Evolutionary conservation across 73 alveolate species (phyloP), one percentile per base, ranked within the genome.

Genomic region (Symbiodinium pilosum): DNA sequence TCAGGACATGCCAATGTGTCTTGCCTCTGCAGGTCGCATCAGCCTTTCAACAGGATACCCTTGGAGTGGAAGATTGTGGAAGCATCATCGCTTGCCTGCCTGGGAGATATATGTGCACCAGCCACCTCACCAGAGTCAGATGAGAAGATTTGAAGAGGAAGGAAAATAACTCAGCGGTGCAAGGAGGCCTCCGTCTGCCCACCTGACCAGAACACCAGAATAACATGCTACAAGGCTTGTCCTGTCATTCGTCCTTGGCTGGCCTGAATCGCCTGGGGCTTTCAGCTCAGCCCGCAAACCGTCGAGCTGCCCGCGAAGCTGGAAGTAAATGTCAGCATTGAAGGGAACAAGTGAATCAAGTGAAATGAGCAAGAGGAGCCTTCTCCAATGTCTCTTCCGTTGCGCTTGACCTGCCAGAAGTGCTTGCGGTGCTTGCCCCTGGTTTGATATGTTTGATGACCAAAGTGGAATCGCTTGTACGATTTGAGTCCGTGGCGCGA

Each of bases 201-300:
- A 56, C 77, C 77, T 56, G 77, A 30, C 28, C 32, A 30, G 77
- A 30, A 24, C 28, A 30, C 28, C 77, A n/a, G 28, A 56, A 56
- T 56, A 24, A 30, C 32, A 56, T 24, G 28, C 32, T 30, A 56
- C 77, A 56, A n/a, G n/a, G n/a, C n/a, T n/a, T n/a, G n/a, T n/a
- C n/a, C n/a, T n/a, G n/a, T n/a, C n/a, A n/a, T n/a, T n/a, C n/a
- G n/a, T n/a, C n/a, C n/a, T n/a, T n/a, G n/a, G n/a, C n/a, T n/a
- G n/a, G n/a, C n/a, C n/a, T n/a, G n/a, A n/a, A n/a, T 47, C 47
- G 18, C 86, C 86, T 36, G 86, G 30, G 34, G 28, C 86, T 75
- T 75, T 75, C 34, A 75, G 86, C 86, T 75, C 86, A 43, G 86
- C 86, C 34, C 44, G 86, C 18, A 75, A 47, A 32, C 86, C 86